phyloP scores from a whole-genome alignment of 192 early-diverging fungal genomes.

The Linnemannia hyalina region DNA sequence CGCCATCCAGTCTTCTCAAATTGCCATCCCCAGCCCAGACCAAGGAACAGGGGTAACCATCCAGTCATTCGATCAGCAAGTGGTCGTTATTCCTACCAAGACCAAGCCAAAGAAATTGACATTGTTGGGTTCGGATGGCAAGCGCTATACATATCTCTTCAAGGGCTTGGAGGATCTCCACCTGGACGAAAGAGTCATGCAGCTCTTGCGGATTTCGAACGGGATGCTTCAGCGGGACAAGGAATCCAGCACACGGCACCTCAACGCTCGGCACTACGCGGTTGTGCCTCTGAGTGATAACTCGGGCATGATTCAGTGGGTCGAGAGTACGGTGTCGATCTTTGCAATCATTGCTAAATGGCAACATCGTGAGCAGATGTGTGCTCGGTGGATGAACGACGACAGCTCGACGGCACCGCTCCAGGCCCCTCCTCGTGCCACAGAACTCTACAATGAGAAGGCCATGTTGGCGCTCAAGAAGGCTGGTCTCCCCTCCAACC shows the following conservation, averaged over 20 bases:
- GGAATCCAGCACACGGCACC: constrained; percentile 35
- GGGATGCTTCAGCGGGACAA: constrained; percentile 70
- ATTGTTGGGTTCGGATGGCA: constrained; percentile 70
- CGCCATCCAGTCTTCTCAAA: constrained; percentile 54
- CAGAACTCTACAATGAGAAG: constrained; percentile 84
- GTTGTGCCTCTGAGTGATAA: constrained; percentile 92
- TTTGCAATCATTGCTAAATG: constrained; percentile 84
- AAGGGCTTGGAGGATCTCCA: constrained; percentile 96
- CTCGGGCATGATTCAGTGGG: constrained; percentile 96
- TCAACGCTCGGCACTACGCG: constrained; percentile 63
- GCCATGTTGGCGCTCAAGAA: constrained; percentile 72
- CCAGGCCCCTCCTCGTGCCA: constrained; percentile 60
- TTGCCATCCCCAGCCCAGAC: constrained; percentile 72
- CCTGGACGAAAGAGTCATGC: constrained; percentile 93
- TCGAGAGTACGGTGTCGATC: constrained; percentile 82
- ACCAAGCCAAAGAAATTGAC: constrained; percentile 92
- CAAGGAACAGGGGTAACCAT: constrained; percentile 56
- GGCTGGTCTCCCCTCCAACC: constrained; percentile 63
- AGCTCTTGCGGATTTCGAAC: constrained; percentile 76
- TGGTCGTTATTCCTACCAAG: constrained; percentile 83
- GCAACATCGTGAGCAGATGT: constrained; percentile 78
- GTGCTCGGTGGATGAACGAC: constrained; percentile 53
- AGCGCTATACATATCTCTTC: constrained; percentile 79
- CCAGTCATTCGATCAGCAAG: constrained; percentile 62
- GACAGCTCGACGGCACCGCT: constrained; percentile 22